phyloP scores from a whole-genome alignment of 306 rosid species.

The Calophaca sinica region DNA sequence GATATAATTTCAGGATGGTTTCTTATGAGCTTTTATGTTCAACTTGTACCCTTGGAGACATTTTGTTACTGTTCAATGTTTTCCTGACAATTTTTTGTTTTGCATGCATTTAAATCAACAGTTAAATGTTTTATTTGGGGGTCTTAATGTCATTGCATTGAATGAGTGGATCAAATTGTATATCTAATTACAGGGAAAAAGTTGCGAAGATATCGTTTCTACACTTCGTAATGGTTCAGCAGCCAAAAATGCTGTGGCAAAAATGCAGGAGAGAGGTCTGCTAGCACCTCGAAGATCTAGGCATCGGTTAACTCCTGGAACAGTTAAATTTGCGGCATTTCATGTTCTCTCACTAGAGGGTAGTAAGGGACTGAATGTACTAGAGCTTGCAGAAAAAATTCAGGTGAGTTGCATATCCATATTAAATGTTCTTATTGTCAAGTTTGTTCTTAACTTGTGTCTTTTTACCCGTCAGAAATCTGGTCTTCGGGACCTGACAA shows the following conservation, averaged over 20 bases:
- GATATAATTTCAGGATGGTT: conserved; percentile 23
- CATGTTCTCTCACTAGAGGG: conserved; percentile 97
- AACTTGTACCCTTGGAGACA: conserved; percentile 26
- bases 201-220: conserved; percentile 78
- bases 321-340: conserved; percentile 96
- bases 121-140: background rate
- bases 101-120: conserved; percentile 18
- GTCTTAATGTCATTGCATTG: conserved; percentile 7
- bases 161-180: conserved; percentile 31
- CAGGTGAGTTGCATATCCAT: conserved; percentile 63
- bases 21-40: conserved; percentile 13
- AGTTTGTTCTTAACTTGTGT: conserved; percentile 29
- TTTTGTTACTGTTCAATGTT: conserved; percentile 35
- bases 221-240: conserved; percentile 95
- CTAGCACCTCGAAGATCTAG: conserved; percentile 90
- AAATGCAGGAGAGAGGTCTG: conserved; percentile 94
- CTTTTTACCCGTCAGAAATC: conserved; percentile 67
- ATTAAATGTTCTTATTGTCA: conserved; percentile 22
- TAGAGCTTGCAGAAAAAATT: conserved; percentile 99
- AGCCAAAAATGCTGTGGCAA: conserved; percentile 82
- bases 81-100: conserved; percentile 26
- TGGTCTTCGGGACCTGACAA: conserved; percentile 95
- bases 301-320: conserved; percentile 98
- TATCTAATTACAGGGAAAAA: conserved; percentile 68
- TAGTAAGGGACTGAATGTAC: conserved; percentile 78